Conservation (phyloP, 1,284 basidiomycete species). For the Gomphus bonarii region DNA sequence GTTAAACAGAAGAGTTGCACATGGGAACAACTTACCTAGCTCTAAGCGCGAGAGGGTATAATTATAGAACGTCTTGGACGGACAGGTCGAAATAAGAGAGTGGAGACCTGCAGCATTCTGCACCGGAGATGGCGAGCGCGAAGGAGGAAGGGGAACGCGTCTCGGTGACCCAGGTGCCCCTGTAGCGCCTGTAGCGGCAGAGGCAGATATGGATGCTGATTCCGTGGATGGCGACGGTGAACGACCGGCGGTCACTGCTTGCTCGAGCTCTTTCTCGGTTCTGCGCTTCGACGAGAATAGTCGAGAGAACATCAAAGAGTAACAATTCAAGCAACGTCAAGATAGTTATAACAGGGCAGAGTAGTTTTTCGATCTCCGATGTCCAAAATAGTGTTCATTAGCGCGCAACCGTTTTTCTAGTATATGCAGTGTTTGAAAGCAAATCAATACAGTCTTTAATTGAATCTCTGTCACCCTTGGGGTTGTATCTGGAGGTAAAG, state of each 20-base stretch:
- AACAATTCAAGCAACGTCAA: not conserved
- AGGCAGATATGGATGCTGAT: slow-evolving; percentile 1
- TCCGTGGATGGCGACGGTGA: slow-evolving; percentile 8
- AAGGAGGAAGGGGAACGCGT: slow-evolving; percentile 7
- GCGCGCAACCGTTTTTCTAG: no score
- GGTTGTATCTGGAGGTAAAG: no score
- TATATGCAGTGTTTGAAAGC: no score
- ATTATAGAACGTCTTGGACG: slow-evolving; percentile 51
- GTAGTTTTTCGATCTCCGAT: not conserved
- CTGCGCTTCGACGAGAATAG: slow-evolving; percentile 5
- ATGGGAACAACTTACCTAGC: slow-evolving; percentile 16
- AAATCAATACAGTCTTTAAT: no score
- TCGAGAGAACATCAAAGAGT: slow-evolving; percentile 8
- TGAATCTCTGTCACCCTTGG: no score
- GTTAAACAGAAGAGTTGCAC: slow-evolving; percentile 14
- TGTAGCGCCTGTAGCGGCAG: slow-evolving; percentile 14
- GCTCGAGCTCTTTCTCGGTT: not conserved
- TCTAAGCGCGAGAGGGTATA: slow-evolving; percentile 47
- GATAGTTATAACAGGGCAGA: not conserved
- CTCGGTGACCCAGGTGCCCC: slow-evolving; percentile 12
- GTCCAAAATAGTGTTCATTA: no score
- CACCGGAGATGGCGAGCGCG: slow-evolving; percentile 14
- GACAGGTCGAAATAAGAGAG: slow-evolving; percentile 45
- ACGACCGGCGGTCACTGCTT: not conserved
- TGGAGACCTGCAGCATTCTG: slow-evolving; percentile 34